Percentiles rank a stretch among this genome's conserved stretches.
Conservation (phyloP, 371 early-diverging fungal species). For the Zychaea mexicana region DNA sequence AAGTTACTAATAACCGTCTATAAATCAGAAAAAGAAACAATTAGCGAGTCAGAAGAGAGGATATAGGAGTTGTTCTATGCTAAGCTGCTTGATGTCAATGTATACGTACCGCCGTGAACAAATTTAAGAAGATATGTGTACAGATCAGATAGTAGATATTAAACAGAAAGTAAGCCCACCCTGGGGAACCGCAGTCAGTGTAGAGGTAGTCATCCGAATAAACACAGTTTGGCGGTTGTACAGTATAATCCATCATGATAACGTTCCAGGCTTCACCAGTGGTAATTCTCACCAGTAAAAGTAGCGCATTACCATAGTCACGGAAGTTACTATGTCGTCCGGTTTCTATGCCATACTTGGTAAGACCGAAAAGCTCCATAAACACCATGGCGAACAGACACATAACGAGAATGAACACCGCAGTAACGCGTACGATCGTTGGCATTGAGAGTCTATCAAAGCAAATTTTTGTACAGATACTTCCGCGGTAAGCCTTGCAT, state of each 20-base stretch:
- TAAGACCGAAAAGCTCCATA: slow-evolving; percentile 63
- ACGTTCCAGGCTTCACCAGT: slow-evolving; percentile 66
- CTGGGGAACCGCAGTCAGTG: slow-evolving; percentile 55
- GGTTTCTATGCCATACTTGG: slow-evolving; percentile 54
- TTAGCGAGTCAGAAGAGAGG: not conserved
- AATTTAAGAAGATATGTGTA: slow-evolving; percentile 61
- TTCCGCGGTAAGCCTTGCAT: too few species aligned
- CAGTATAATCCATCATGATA: slow-evolving; percentile 57
- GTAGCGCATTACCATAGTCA: slow-evolving; percentile 58
- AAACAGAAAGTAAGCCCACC: slow-evolving; percentile 59
- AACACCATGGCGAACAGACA: slow-evolving; percentile 62
- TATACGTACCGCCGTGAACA: slow-evolving; percentile 61
- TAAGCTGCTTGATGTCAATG: too few species aligned
- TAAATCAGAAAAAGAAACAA: too few species aligned
- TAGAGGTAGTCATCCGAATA: slow-evolving; percentile 46
- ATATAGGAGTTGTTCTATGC: too few species aligned
- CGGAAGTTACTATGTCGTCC: slow-evolving; percentile 49
- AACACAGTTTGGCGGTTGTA: slow-evolving; percentile 52
- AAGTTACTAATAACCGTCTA: slow-evolving; percentile 63
- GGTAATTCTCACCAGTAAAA: slow-evolving; percentile 56
- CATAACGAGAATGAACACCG: slow-evolving; percentile 60
- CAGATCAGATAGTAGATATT: slow-evolving; percentile 58
- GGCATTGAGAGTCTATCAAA: slow-evolving; percentile 53
- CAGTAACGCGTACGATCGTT: slow-evolving; percentile 58
- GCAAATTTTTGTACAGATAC: too few species aligned